These are phyloP conservation scores for Camptophora hylomeconis DNA, from an alignment of 2,329 filamentous ascomycete species.

Conservation along the genomic window DNA sequence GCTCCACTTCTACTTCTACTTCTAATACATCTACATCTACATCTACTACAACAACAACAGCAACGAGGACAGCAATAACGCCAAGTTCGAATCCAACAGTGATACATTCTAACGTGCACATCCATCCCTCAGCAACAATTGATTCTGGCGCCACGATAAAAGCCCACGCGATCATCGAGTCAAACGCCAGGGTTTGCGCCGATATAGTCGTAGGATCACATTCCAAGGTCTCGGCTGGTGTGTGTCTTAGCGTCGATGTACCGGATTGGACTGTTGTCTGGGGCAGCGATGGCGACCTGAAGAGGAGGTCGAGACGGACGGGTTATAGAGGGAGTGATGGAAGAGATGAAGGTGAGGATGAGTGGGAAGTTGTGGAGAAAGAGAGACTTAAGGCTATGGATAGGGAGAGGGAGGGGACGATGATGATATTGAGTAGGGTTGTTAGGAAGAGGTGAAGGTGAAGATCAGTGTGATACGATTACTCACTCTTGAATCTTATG, in stretches of 20 bases:
- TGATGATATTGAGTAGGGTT: constrained; percentile 10
- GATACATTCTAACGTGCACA: constrained; percentile 23
- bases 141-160: constrained; percentile 27
- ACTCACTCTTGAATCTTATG: no score
- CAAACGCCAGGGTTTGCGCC: constrained; percentile 26
- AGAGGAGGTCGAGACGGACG: constrained; percentile 22
- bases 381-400: constrained; percentile 51
- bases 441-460: constrained; percentile 13
- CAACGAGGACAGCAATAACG: constrained; percentile 5
- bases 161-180: constrained; percentile 30
- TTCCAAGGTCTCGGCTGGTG: constrained; percentile 57
- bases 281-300: constrained; percentile 40
- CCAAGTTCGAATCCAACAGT: constrained; percentile 20
- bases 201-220: constrained; percentile 34
- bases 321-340: constrained; percentile 7
- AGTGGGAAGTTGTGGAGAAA: constrained; percentile 34
- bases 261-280: constrained; percentile 59
- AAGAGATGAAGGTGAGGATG: constrained; percentile 10
- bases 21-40: not conserved
- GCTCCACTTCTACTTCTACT: constrained; percentile 2
- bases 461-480: no score
- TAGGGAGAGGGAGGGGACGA: constrained; percentile 14
- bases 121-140: constrained; percentile 26
- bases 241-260: constrained; percentile 42
- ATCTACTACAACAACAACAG: constrained; percentile 3